phyloP scores from a whole-genome alignment of 495 filamentous ascomycete species.

The Xylaria flabelliformis region DNA sequence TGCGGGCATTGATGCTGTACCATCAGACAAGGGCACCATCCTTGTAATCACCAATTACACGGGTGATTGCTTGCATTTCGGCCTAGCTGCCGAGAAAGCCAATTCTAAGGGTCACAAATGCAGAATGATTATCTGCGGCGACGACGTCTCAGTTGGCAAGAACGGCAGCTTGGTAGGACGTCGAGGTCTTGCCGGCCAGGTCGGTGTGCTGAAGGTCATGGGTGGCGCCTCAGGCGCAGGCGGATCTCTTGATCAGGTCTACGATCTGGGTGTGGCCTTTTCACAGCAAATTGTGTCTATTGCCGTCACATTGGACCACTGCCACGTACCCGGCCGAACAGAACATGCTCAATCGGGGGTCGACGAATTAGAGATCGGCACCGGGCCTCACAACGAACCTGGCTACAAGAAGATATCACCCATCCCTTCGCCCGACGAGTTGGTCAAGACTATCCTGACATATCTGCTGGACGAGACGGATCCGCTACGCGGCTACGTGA shows the following conservation, averaged over 20 bases:
- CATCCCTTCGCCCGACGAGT: slow-evolving; percentile 57
- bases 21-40: slow-evolving; percentile 63
- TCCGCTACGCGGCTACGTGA: slow-evolving; percentile 62
- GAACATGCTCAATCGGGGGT: slow-evolving; percentile 58
- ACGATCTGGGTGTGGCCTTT: slow-evolving; percentile 60
- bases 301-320: slow-evolving; percentile 66
- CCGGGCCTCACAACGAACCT: slow-evolving; percentile 69
- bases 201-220: slow-evolving; percentile 55
- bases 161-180: slow-evolving; percentile 62
- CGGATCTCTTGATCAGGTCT: slow-evolving; percentile 60
- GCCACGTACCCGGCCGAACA: slow-evolving; percentile 65
- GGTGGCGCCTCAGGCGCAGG: slow-evolving; percentile 56
- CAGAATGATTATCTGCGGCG: slow-evolving; percentile 64
- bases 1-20: slow-evolving; percentile 61
- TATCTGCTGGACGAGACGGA: slow-evolving; percentile 63
- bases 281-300: slow-evolving; percentile 64
- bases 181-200: slow-evolving; percentile 63
- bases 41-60: slow-evolving; percentile 72
- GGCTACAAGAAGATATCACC: slow-evolving; percentile 62
- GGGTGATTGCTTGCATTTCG: slow-evolving; percentile 70
- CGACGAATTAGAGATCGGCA: slow-evolving; percentile 62
- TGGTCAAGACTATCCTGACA: slow-evolving; percentile 60
- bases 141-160: slow-evolving; percentile 67
- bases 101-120: slow-evolving; percentile 60
- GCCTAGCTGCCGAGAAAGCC: slow-evolving; percentile 66